Conservation (phyloP, 2,329 filamentous ascomycete genomes). For the Torrubiella hemipterigena region DNA sequence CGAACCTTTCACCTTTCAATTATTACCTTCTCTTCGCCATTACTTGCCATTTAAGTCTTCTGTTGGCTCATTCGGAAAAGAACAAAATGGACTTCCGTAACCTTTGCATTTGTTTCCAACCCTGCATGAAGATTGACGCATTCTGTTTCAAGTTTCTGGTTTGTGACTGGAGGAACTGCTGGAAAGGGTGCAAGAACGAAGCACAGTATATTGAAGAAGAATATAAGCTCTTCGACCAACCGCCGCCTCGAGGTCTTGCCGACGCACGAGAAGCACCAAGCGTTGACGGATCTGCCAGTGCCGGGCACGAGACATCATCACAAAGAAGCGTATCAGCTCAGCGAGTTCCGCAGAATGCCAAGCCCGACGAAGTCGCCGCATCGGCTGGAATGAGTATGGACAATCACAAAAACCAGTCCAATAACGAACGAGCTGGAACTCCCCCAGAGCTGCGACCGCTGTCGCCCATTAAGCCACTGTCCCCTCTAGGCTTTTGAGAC, state of each 20-base stretch:
- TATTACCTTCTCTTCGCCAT: slow-evolving; percentile 97
- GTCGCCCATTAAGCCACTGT: slow-evolving; percentile 55
- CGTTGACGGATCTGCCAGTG: no score
- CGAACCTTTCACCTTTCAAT: slow-evolving; percentile 89
- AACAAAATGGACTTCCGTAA: slow-evolving; percentile 99
- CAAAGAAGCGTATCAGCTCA: no score
- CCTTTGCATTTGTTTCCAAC: slow-evolving; percentile 92
- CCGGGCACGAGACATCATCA: no score
- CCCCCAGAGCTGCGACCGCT: slow-evolving; percentile 41
- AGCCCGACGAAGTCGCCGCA: slow-evolving; percentile 1
- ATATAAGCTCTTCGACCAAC: slow-evolving; percentile 47
- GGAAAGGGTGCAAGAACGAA: slow-evolving; percentile 92
- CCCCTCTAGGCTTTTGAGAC: slow-evolving; percentile 44
- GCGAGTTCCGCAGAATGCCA: background rate
- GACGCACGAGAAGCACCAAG: no score
- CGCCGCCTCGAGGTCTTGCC: slow-evolving; percentile 41
- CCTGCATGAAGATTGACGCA: slow-evolving; percentile 89
- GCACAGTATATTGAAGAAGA: slow-evolving; percentile 64
- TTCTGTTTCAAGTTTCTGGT: slow-evolving; percentile 95
- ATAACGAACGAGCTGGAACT: background rate
- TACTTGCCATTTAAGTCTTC: slow-evolving; percentile 84
- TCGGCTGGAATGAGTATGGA: no score
- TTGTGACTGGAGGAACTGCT: slow-evolving; percentile 91
- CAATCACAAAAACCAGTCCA: background rate
- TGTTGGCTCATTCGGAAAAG: slow-evolving; percentile 83